Evolutionary conservation across 192 early-diverging fungal species (phyloP).

Genomic region (Gaertneriomyces sp.): DNA sequence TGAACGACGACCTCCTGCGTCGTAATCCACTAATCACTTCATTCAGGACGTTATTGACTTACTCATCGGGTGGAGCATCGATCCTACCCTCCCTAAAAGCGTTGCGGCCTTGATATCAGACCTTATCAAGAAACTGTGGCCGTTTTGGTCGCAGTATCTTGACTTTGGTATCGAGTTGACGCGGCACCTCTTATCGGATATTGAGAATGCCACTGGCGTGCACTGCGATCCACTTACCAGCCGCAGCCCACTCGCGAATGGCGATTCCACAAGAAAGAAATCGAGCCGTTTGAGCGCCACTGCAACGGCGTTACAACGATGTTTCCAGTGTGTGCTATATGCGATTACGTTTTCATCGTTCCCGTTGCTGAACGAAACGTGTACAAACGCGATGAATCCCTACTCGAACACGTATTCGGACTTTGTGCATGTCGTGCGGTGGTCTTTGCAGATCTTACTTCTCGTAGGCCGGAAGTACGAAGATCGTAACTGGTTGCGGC

Average conservation of each 20-base stretch:
- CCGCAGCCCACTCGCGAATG: neutral
- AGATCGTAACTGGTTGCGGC: slow-evolving; percentile 37
- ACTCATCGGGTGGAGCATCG: slow-evolving; percentile 68
- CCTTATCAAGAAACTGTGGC: slow-evolving; percentile 38
- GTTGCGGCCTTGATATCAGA: slow-evolving; percentile 48
- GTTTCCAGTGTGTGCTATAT: slow-evolving; percentile 24
- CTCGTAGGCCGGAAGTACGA: slow-evolving; percentile 23
- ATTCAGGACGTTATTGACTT: slow-evolving; percentile 55
- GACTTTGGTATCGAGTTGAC: slow-evolving; percentile 50
- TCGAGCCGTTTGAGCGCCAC: neutral
- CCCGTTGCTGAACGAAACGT: slow-evolving; percentile 28
- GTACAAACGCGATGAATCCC: neutral
- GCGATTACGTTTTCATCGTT: slow-evolving; percentile 31
- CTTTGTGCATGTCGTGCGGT: slow-evolving; percentile 11
- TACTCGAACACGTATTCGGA: neutral
- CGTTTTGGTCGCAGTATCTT: slow-evolving; percentile 46
- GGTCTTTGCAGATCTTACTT: slow-evolving; percentile 34
- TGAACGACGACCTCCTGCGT: neutral
- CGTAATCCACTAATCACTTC: neutral
- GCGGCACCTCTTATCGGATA: slow-evolving; percentile 51
- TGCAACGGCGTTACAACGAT: slow-evolving; percentile 4
- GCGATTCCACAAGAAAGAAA: neutral
- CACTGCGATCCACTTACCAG: slow-evolving; percentile 11
- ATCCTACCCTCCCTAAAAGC: slow-evolving; percentile 39
- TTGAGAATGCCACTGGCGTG: slow-evolving; percentile 31